Percentiles rank a stretch among this genome's conserved stretches.
Evolutionary conservation across 371 early-diverging fungal species (phyloP).

Genomic region (Mortierella sp.): DNA sequence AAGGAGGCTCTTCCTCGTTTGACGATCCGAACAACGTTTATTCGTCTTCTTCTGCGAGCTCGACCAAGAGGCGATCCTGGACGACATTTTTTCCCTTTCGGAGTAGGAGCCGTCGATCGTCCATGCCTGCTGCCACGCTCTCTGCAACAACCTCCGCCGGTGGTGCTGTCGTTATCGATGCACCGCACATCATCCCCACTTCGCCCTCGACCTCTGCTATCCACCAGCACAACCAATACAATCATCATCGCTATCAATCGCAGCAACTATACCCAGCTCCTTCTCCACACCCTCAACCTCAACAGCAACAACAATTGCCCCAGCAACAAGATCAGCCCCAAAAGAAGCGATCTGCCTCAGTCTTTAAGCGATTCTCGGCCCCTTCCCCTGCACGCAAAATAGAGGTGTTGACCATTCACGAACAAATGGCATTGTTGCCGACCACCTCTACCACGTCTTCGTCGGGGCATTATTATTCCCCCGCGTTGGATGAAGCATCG

Average conservation of each 20-base stretch:
- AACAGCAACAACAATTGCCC: neutral
- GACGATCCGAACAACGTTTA: neutral
- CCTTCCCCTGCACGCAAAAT: constrained; percentile 1
- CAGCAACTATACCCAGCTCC: constrained; percentile 9
- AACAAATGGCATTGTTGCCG: constrained; percentile 1
- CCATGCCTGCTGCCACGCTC: constrained; percentile 15
- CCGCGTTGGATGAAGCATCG: neutral
- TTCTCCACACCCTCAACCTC: neutral
- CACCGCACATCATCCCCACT: constrained; percentile 5
- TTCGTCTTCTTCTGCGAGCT: neutral
- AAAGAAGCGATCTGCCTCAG: neutral
- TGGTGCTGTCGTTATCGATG: too few species aligned
- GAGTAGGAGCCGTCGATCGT: constrained; percentile 17
- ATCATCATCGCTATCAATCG: neutral
- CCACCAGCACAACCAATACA: constrained; percentile 14
- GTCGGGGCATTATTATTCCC: neutral
- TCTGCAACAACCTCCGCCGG: neutral
- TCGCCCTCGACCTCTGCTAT: constrained; percentile 12
- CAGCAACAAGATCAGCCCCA: constrained; percentile 8
- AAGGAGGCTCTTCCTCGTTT: constrained; percentile 11
- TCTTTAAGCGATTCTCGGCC: constrained; percentile 6
- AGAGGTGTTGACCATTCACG: constrained; percentile 6
- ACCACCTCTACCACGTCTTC: neutral
- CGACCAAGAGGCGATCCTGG: constrained; percentile 30
- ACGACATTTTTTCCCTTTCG: constrained; percentile 19